phyloP scores from a whole-genome alignment of 148 eudicot species.

The Bassia scoparia region DNA sequence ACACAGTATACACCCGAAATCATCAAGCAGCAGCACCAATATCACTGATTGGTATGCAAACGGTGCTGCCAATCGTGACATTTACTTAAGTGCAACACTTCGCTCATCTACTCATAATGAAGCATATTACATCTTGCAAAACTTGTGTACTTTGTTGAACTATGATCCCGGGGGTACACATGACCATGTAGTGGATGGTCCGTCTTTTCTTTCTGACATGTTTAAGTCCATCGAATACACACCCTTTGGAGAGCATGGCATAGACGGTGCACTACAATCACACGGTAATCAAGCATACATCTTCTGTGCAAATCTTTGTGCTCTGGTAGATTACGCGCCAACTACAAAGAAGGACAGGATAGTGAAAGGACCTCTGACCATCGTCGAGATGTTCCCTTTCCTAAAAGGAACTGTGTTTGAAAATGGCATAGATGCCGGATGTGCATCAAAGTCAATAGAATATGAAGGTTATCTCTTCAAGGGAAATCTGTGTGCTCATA shows the following conservation, averaged over 20 bases:
- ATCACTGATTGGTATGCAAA: constrained; percentile 1
- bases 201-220: not conserved
- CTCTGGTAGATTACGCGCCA: not conserved
- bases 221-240: not conserved
- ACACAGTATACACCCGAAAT: not conserved
- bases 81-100: not conserved
- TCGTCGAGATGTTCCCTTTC: not conserved
- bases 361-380: not conserved
- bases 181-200: not conserved
- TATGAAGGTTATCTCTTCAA: constrained; percentile 1
- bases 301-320: not conserved
- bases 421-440: not conserved
- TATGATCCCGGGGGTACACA: not conserved
- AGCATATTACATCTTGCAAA: constrained; percentile 11
- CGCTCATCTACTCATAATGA: not conserved
- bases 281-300: not conserved
- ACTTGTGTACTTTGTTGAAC: not conserved
- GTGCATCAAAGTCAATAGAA: not conserved
- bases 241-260: constrained; percentile 3
- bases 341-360: not conserved
- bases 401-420: not conserved
- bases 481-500: not conserved
- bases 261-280: not conserved
- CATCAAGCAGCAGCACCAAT: not conserved
- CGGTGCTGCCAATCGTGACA: not conserved